Evolutionary conservation across 2,329 filamentous ascomycete species (phyloP), one percentile per base, ranked within the genome.

Genomic region (Sporothrix protearum): DNA sequence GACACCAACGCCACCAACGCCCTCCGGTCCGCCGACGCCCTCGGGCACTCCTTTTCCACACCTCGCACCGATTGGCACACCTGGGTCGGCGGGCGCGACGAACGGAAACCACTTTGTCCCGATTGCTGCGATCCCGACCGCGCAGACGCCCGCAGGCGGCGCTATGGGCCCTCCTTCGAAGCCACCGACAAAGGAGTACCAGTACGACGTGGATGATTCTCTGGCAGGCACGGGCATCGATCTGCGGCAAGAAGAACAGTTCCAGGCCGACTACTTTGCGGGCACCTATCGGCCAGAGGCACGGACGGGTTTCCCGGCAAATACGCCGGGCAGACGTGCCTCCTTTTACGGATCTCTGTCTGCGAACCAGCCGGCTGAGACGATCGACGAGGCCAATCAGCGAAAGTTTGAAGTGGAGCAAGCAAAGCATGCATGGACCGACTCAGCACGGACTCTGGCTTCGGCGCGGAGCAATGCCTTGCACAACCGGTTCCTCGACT

Each of bases 201-300:
- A 87, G 71, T 89, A 94, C 76, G 93, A 97, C 77, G 86, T 94
- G 61, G 92, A 91, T 75, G 94, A 97, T 81, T 92, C 94, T 68
- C 81, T 97, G 70, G 90, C 91, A 22, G 92, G 92, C 22, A 95
- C 93, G 19, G 94, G 93, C 67, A 93, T 97, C 74, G 92, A 97
- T 82, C 81, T 97, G 63, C 89, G 91, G 72, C 93, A 93, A 75
- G 94, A 97, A 80, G 93, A 96, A 77, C 92, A 94, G 76, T 92
- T 89, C 75, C 85, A 96, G 79, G 90, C 92, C 59, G 89, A 88
- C 72, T 84, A 89, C 71, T 91, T 89, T 77, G 86, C 87, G 59
- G 80, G 83, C 70, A 77, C 79, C 70, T 81, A 78, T 69, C 75
- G 76, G 30, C 76, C 79, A 69, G 83, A 88, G 75, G 80, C 85